These are phyloP conservation scores for Garcia nutans DNA, from an alignment of 345 rosid genomes.

Conservation along the genomic window DNA sequence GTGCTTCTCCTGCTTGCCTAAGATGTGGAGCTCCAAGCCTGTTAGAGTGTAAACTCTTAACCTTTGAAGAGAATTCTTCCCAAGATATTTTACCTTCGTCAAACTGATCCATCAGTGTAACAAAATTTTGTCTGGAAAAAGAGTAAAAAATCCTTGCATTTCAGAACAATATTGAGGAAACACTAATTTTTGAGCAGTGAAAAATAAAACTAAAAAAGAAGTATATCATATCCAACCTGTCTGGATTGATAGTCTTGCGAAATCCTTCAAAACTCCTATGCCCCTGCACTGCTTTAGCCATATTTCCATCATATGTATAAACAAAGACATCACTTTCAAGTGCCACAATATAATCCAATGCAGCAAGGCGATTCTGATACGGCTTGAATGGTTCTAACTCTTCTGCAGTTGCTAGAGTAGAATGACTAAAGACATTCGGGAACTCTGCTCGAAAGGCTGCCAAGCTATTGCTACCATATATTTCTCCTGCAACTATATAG, in stretches of 20 bases:
- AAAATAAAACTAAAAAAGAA: not conserved
- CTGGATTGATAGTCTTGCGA: conserved; percentile 78
- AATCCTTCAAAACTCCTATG: conserved; percentile 86
- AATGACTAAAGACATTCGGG: conserved; percentile 82
- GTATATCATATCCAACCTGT: conserved; percentile 44
- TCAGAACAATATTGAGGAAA: not conserved
- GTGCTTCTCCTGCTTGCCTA: conserved; percentile 60
- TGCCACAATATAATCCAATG: conserved; percentile 85
- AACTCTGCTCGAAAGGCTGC: conserved; percentile 66
- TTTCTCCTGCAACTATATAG: conserved; percentile 91
- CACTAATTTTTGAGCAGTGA: not conserved
- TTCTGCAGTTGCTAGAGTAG: conserved; percentile 71
- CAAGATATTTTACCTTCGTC: conserved; percentile 61
- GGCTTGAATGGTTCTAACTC: conserved; percentile 69
- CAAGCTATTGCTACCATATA: conserved; percentile 82
- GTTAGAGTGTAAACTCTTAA: conserved; percentile 53
- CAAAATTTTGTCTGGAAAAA: conserved; percentile 63
- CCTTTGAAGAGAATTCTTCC: conserved; percentile 73
- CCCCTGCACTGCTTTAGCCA: conserved; percentile 99
- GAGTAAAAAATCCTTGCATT: not conserved
- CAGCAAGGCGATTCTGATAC: conserved; percentile 91
- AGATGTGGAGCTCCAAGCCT: conserved; percentile 75
- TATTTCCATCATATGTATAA: conserved; percentile 90
- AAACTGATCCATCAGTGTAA: conserved; percentile 62
- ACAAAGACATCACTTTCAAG: conserved; percentile 91